Percentiles rank a stretch among this genome's conserved stretches.
Evolutionary conservation across 345 rosid genomes (phyloP).

Genomic region (Citrus maxima): DNA sequence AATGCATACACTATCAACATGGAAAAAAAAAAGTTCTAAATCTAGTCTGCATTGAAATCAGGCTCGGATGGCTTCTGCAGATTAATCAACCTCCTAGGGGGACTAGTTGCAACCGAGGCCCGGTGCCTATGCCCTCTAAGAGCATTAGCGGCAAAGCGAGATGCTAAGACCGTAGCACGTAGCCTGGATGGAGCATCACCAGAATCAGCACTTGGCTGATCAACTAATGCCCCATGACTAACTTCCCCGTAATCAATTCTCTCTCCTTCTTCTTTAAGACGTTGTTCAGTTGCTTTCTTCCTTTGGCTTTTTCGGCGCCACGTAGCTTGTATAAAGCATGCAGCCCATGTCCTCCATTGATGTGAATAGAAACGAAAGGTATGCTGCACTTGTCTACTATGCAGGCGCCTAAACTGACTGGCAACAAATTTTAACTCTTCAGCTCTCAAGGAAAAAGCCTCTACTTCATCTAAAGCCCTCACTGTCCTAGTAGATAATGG

Average conservation of each 20-base stretch:
- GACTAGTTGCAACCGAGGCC: neutral
- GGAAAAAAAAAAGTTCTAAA: neutral
- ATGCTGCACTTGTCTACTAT: slow-evolving; percentile 79
- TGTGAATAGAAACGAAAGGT: slow-evolving; percentile 90
- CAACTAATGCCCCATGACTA: slow-evolving; percentile 32
- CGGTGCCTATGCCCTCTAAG: slow-evolving; percentile 44
- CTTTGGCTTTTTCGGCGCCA: slow-evolving; percentile 57
- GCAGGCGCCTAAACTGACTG: slow-evolving; percentile 83
- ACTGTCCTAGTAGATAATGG: slow-evolving; percentile 70
- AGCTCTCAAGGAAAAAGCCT: slow-evolving; percentile 82
- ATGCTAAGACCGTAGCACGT: slow-evolving; percentile 65
- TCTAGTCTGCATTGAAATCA: slow-evolving; percentile 45
- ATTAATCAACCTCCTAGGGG: slow-evolving; percentile 33
- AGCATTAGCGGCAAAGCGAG: slow-evolving; percentile 78
- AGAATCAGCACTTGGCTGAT: neutral
- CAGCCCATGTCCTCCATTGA: slow-evolving; percentile 95
- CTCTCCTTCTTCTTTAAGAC: slow-evolving; percentile 52
- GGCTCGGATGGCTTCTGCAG: slow-evolving; percentile 85
- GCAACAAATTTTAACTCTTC: slow-evolving; percentile 89
- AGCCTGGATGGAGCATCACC: slow-evolving; percentile 32
- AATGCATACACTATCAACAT: neutral
- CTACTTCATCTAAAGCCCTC: slow-evolving; percentile 68
- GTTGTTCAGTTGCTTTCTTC: slow-evolving; percentile 58
- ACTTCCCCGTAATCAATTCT: slow-evolving; percentile 20
- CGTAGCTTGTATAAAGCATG: slow-evolving; percentile 74